phyloP scores from a whole-genome alignment of 805 yeast genomes.

The Saccharomycopsis javanensis region DNA sequence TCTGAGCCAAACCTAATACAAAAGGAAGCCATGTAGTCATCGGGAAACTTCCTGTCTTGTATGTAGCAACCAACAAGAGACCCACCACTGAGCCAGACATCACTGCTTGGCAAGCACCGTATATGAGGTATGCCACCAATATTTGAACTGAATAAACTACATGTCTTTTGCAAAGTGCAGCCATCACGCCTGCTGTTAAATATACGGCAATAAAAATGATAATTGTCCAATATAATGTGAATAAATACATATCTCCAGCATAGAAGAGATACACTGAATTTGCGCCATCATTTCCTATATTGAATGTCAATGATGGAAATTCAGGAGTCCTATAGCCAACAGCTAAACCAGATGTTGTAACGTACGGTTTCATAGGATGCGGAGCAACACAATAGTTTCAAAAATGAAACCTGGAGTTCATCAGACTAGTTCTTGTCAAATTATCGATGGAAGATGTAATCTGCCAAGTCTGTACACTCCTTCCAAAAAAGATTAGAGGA shows the following conservation, averaged over 20 bases:
- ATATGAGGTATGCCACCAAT: constrained; percentile 35
- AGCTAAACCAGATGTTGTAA: constrained; percentile 50
- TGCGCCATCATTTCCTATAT: constrained; percentile 7
- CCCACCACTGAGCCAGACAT: constrained; percentile 72
- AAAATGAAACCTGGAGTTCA: no score
- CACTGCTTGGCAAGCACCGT: constrained; percentile 58
- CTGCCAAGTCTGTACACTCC: no score
- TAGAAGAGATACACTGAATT: constrained; percentile 44
- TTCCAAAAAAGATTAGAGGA: neutral
- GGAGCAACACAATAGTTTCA: neutral
- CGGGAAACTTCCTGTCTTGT: constrained; percentile 67
- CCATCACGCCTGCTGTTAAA: constrained; percentile 52
- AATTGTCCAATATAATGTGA: constrained; percentile 74
- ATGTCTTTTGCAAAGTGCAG: constrained; percentile 41
- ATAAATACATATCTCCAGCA: constrained; percentile 66
- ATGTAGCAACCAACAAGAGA: constrained; percentile 61
- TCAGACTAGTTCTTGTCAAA: no score
- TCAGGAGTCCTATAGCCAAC: constrained; percentile 71
- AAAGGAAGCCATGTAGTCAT: constrained; percentile 97
- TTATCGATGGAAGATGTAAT: no score
- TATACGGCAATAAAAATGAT: constrained; percentile 59
- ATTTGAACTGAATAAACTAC: constrained; percentile 33
- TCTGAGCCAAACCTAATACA: constrained; percentile 62
- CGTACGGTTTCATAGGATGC: constrained; percentile 24
- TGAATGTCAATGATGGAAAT: constrained; percentile 59